Percentiles rank a stretch among this genome's conserved stretches.
Evolutionary conservation across 208 protist species (phyloP).

Genomic region (Trypanosoma cruzi): DNA sequence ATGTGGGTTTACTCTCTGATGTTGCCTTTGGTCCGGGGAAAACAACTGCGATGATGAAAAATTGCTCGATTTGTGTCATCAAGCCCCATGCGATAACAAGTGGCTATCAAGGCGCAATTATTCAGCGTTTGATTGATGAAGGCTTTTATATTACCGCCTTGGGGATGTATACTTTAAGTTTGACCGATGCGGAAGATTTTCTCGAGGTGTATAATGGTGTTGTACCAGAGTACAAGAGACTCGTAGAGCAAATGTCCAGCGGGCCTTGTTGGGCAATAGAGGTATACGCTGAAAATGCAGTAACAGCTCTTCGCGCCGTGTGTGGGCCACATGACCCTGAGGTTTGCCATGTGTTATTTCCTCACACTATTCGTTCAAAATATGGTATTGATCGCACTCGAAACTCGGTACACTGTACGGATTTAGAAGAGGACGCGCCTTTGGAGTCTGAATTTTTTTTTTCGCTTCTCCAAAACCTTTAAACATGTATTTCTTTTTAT

Average conservation of each 20-base stretch:
- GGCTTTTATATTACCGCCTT: slow-evolving; percentile 94
- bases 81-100: slow-evolving; percentile 95
- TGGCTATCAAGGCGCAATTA: slow-evolving; percentile 86
- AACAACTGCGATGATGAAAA: slow-evolving; percentile 81
- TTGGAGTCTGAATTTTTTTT: slow-evolving; percentile 96
- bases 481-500: slow-evolving; percentile 7
- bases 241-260: slow-evolving; percentile 93
- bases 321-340: slow-evolving; percentile 93
- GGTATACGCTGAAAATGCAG: slow-evolving; percentile 88
- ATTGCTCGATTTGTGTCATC: slow-evolving; percentile 95
- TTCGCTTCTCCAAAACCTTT: slow-evolving; percentile 77
- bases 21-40: slow-evolving; percentile 54
- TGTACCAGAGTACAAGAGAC: slow-evolving; percentile 92
- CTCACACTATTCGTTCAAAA: slow-evolving; percentile 92
- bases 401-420: slow-evolving; percentile 96
- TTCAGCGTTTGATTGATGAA: slow-evolving; percentile 90
- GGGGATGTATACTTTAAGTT: slow-evolving; percentile 86
- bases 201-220: slow-evolving; percentile 97
- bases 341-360: slow-evolving; percentile 90
- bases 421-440: slow-evolving; percentile 95
- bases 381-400: slow-evolving; percentile 88
- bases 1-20: slow-evolving; percentile 35
- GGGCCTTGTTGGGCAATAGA: slow-evolving; percentile 90
- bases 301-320: slow-evolving; percentile 77
- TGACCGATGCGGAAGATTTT: slow-evolving; percentile 95